Evolutionary conservation across 1,284 basidiomycete species (phyloP).

Genomic region (Cutaneotrichosporon sp.): DNA sequence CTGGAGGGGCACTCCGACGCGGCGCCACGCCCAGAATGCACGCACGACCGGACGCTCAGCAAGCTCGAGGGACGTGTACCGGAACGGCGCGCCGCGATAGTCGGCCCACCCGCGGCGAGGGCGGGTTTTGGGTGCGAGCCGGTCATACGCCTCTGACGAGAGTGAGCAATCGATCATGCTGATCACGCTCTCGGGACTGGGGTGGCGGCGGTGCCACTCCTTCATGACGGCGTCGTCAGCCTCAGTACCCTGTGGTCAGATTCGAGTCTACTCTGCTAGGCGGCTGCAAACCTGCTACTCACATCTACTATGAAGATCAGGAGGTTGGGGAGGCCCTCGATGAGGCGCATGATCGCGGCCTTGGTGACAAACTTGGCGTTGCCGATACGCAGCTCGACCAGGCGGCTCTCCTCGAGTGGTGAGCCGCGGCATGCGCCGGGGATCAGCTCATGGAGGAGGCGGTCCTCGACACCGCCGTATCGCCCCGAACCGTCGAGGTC

Average conservation of each 20-base stretch:
- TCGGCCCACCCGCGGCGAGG: conserved; percentile 70
- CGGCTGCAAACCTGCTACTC: conserved; percentile 23
- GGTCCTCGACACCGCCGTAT: conserved; percentile 66
- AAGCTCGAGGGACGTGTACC: conserved; percentile 32
- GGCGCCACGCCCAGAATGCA: conserved; percentile 83
- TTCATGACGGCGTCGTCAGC: conserved; percentile 64
- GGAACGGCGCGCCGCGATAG: conserved; percentile 59
- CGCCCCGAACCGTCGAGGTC: conserved; percentile 75
- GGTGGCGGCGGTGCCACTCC: conserved; percentile 62
- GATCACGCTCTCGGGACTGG: conserved; percentile 48
- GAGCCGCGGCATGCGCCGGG: conserved; percentile 19
- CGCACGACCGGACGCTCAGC: conserved; percentile 64
- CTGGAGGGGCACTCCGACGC: conserved; percentile 59
- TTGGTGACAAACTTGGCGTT: conserved; percentile 65
- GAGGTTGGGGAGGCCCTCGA: conserved; percentile 64
- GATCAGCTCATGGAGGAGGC: conserved; percentile 57
- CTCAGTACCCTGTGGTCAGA: conserved; percentile 60
- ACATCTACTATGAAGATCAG: conserved; percentile 68
- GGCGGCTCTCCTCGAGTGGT: conserved; percentile 28
- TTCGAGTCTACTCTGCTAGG: no score
- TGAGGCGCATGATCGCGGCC: conserved; percentile 64
- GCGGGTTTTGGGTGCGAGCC: conserved; percentile 57
- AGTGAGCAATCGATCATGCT: conserved; percentile 76
- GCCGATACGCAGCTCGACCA: conserved; percentile 74
- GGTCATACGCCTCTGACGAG: conserved; percentile 63